phyloP scores from a whole-genome alignment of 164 flowering plant species.

The Umbilicus rupestris region DNA sequence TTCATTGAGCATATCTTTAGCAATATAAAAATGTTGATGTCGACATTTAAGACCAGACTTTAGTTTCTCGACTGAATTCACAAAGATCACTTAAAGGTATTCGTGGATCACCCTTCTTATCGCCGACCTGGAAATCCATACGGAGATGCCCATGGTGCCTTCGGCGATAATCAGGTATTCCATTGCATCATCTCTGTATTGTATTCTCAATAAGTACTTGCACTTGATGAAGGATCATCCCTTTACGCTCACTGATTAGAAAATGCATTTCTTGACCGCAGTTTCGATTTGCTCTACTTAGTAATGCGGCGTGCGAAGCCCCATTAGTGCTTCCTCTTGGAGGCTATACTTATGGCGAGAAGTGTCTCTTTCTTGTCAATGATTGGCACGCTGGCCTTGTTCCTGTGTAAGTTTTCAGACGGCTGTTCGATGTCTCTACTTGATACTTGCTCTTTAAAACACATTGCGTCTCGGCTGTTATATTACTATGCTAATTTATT shows the following conservation, averaged over 20 bases:
- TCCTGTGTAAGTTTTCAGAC: slow-evolving; percentile 53
- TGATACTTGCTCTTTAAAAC: not conserved
- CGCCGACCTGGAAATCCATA: slow-evolving; percentile 92
- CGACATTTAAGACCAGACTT: not conserved
- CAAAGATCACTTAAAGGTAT: slow-evolving; percentile 35
- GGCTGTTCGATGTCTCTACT: not conserved
- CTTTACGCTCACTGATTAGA: not conserved
- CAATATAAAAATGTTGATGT: not conserved
- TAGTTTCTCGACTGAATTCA: not conserved
- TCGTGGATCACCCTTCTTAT: slow-evolving; percentile 85
- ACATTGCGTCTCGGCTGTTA: not conserved
- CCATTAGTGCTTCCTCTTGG: slow-evolving; percentile 89
- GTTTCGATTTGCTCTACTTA: slow-evolving; percentile 87
- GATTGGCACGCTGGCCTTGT: slow-evolving; percentile 99
- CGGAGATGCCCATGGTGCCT: slow-evolving; percentile 81
- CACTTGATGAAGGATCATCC: not conserved
- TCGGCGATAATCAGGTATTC: slow-evolving; percentile 86
- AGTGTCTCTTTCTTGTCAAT: slow-evolving; percentile 81
- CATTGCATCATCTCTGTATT: not conserved
- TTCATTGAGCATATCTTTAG: not conserved
- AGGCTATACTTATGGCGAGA: slow-evolving; percentile 84
- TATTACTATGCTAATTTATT: not conserved
- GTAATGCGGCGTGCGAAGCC: slow-evolving; percentile 98
- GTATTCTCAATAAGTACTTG: not conserved
- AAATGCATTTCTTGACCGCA: slow-evolving; percentile 17